Conservation (phyloP, 2,329 filamentous ascomycete species). For the Neoascochyta sp. region DNA sequence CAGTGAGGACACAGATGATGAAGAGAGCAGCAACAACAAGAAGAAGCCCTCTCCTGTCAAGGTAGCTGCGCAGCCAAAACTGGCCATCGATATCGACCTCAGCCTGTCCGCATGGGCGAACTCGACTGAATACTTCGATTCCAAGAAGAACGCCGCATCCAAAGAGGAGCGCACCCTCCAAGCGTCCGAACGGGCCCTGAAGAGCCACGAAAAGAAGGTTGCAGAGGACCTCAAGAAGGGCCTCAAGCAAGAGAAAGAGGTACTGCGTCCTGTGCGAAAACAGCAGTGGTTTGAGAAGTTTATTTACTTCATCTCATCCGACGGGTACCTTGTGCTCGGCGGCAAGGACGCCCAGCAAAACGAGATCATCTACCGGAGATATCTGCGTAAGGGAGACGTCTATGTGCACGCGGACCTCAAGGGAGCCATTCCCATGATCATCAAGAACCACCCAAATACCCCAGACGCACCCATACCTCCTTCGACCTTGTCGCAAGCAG, state of each 20-base stretch:
- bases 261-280: conserved; percentile 76
- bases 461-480: conserved; percentile 86
- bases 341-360: conserved; percentile 86
- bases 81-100: conserved; percentile 83
- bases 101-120: conserved; percentile 81
- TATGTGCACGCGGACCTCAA: conserved; percentile 89
- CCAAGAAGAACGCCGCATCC: conserved; percentile 75
- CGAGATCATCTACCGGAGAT: conserved; percentile 83
- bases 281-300: conserved; percentile 98
- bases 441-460: conserved; percentile 79
- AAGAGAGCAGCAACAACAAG: conserved; percentile 49
- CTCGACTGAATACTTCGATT: conserved; percentile 85
- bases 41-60: conserved; percentile 45
- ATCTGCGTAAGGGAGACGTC: conserved; percentile 83
- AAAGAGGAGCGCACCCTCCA: conserved; percentile 85
- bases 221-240: conserved; percentile 78
- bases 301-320: conserved; percentile 88
- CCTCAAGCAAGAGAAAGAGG: conserved; percentile 85
- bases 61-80: conserved; percentile 39
- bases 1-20: conserved; percentile 58
- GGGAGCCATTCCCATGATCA: conserved; percentile 77
- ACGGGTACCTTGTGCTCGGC: conserved; percentile 87
- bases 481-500: conserved; percentile 85
- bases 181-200: conserved; percentile 77
- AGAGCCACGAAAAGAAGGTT: conserved; percentile 87